Percentiles rank a stretch among this genome's conserved stretches.
phyloP scores from a whole-genome alignment of 208 protist genomes.

The Crithidia thermophila region DNA sequence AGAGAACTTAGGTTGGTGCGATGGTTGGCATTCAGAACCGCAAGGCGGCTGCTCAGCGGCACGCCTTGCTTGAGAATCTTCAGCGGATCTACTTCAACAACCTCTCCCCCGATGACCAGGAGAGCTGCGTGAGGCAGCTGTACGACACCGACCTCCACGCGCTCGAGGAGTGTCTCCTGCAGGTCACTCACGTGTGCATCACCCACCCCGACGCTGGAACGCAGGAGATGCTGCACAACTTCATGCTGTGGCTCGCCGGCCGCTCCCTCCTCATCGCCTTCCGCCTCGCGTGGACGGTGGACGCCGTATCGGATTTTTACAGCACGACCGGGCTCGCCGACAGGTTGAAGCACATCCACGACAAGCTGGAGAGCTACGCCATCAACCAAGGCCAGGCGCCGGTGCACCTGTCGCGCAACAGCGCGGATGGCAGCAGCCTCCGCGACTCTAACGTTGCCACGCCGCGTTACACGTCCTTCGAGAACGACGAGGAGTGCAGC shows the following conservation, averaged over 20 bases:
- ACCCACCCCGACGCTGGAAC: slow-evolving; percentile 53
- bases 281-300: slow-evolving; percentile 78
- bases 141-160: slow-evolving; percentile 54
- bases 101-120: slow-evolving; percentile 46
- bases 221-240: slow-evolving; percentile 62
- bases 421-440: slow-evolving; percentile 14
- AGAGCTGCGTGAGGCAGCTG: slow-evolving; percentile 54
- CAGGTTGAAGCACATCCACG: slow-evolving; percentile 74
- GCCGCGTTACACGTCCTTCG: slow-evolving; percentile 10
- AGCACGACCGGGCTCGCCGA: slow-evolving; percentile 47
- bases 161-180: slow-evolving; percentile 76
- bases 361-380: slow-evolving; percentile 88
- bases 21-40: slow-evolving; percentile 12
- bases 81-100: slow-evolving; percentile 41
- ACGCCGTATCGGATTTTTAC: slow-evolving; percentile 62
- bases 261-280: slow-evolving; percentile 75
- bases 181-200: slow-evolving; percentile 85
- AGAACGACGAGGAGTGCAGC: slow-evolving; percentile 20
- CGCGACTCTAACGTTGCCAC: neutral
- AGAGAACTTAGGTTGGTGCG: neutral
- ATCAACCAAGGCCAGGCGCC: slow-evolving; percentile 67
- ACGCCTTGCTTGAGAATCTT: slow-evolving; percentile 60
- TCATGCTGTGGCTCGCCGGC: slow-evolving; percentile 78
- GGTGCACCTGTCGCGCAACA: slow-evolving; percentile 1
- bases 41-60: slow-evolving; percentile 34